These are phyloP conservation scores for Ascochyta clinopodiicola DNA, from an alignment of 2,329 filamentous ascomycete genomes.

Conservation along the genomic window DNA sequence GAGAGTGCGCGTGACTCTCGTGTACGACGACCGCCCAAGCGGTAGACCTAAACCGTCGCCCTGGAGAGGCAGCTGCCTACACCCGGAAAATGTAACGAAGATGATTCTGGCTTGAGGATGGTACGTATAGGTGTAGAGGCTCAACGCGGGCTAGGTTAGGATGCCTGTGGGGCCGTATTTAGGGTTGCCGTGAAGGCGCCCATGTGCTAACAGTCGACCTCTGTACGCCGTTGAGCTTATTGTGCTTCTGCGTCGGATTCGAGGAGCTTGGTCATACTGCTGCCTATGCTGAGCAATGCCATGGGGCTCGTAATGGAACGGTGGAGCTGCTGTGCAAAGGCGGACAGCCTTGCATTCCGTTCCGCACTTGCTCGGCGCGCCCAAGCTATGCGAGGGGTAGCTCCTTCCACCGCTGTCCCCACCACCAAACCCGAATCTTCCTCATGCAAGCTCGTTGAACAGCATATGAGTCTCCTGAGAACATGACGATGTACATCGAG, in stretches of 20 bases:
- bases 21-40: conserved; percentile 8
- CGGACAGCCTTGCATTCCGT: conserved; percentile 2
- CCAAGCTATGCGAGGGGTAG: conserved; percentile 9
- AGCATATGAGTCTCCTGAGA: neutral
- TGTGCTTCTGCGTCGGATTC: neutral
- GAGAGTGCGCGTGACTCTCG: conserved; percentile 9
- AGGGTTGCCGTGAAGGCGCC: neutral
- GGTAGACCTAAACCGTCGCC: neutral
- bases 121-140: conserved; percentile 3
- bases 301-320: neutral
- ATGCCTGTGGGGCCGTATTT: neutral
- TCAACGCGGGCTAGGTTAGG: neutral
- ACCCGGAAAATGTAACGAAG: neutral
- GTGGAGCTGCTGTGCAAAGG: neutral
- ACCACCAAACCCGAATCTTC: neutral
- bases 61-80: neutral
- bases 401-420: conserved; percentile 6
- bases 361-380: conserved; percentile 1
- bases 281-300: neutral
- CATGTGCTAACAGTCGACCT: neutral
- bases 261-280: neutral
- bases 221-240: neutral
- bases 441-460: neutral
- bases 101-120: neutral
- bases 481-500: neutral